Base-by-base conservation (phyloP, 306 rosid genomes). In the Prunus davidiana region DNA sequence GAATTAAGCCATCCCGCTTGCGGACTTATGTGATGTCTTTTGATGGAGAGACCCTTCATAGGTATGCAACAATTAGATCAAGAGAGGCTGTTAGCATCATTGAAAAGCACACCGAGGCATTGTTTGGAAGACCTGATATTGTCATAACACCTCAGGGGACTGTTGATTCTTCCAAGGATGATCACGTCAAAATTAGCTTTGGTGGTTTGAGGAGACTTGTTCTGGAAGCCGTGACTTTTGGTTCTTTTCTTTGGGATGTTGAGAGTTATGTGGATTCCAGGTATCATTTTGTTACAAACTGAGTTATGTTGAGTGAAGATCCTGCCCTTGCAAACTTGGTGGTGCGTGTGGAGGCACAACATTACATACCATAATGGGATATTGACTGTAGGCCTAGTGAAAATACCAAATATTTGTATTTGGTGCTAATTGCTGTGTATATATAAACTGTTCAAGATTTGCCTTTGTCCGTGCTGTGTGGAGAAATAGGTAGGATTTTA, bases 241-340 rank as follows among this genome's bases (percentile, higher is more conserved):
- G 97, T 76, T 88, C 97, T 30, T 91, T 93, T 77, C 94, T 93
- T 22, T 93, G 98, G 98, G 98, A 93, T 68, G 96, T 91, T 15
- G 97, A 93, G 84, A 87, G 96, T 91, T 86, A 82, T 18, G 93
- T 91, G 76, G 98, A 93, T 85, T 86, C 96, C 10, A 90, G 97
- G 87, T 91, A 93, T 82, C 97, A 89, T 84, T 91, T 93, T 82
- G 93, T 93, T 71, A 46, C 82, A n/a, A 84, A 78, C 73, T 93
- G 84, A 90, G 54, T 67, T 61, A 22, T 71, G 64, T 64, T 54
- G 13, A 12, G 58, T 38, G 58, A 74, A 66, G 52, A 62, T 64
- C 78, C 78, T 49, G 72, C 32, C 69, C 18, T 71, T 20, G 69
- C 19, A 55, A 74, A 74, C 27, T 77, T 77, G 61, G 52, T 3